Base-by-base conservation (phyloP, 306 rosid genomes). In the Boehmeria nivea region DNA sequence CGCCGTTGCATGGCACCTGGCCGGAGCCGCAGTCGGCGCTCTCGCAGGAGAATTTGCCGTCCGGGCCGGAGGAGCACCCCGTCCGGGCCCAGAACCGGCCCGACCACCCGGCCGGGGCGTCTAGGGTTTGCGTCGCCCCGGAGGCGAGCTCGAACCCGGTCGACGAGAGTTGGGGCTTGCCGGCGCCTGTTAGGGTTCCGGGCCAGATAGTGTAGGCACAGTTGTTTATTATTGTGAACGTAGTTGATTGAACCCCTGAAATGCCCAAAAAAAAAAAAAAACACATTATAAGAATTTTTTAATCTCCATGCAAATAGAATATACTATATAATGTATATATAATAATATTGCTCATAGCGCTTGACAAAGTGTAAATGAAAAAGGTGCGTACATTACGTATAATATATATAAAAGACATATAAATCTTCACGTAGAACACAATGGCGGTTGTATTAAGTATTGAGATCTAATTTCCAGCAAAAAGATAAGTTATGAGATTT, bases 51-150 rank as follows among this genome's bases (percentile, higher is more conserved):
- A 86, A 83, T 15, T 1, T 57, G 0, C 86, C 86, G 2, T 11
- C 44, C 13, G 47, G 26, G 37, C 34, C 71, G 14, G 25, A 57
- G 38, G 80, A 44, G 69, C 95, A 86, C 1, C 46, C 65, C 1
- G 91, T 68, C 6, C 88, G 69, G 0, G 58, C 88, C 85, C 87
- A 86, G 22, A 86, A 73, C 8, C 82, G 45, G 14, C 95, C 95
- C 0, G 85, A 78, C 90, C 90, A 86, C 14, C 81, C 80, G 4
- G 76, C 47, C 0, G 80, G 81, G 15, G 69, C 64, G 37, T 57
- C 25, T 0, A 78, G 3, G 44, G 44, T 3, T 0, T 78, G 7
- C 18, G 2, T 17, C 0, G 74, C 75, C 20, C 82, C 71, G 1
- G 42, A 0, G 5, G 3, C 34, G 23, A 86, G 31, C 59, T 70